These are phyloP conservation scores for Aspergillus ustus DNA, from an alignment of 2,329 filamentous ascomycete species.

Conservation along the genomic window DNA sequence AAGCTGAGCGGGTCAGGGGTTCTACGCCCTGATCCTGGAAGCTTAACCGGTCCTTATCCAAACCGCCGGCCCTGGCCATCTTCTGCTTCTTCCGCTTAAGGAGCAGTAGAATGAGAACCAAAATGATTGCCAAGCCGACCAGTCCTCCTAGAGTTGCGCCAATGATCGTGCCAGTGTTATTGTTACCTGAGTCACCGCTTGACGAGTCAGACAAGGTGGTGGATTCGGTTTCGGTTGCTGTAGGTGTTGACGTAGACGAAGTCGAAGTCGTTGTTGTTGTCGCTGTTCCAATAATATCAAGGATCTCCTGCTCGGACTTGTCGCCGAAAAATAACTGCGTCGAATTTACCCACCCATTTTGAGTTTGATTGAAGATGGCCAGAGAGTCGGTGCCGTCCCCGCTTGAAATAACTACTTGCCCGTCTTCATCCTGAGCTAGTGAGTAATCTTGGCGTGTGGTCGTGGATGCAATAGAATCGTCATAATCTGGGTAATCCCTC, in stretches of 20 bases:
- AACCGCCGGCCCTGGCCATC: slow-evolving; percentile 50
- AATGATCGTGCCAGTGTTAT: slow-evolving; percentile 63
- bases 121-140: slow-evolving; percentile 70
- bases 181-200: slow-evolving; percentile 36
- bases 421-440: slow-evolving; percentile 67
- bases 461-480: slow-evolving; percentile 71
- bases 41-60: slow-evolving; percentile 61
- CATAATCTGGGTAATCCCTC: slow-evolving; percentile 77
- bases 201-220: slow-evolving; percentile 36
- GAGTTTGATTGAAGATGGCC: slow-evolving; percentile 74
- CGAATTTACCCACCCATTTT: slow-evolving; percentile 80
- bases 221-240: slow-evolving; percentile 34
- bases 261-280: slow-evolving; percentile 33
- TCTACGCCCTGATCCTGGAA: slow-evolving; percentile 52
- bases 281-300: slow-evolving; percentile 29
- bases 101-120: slow-evolving; percentile 74
- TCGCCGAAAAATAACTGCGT: slow-evolving; percentile 63
- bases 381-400: slow-evolving; percentile 70
- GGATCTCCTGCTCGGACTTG: slow-evolving; percentile 45
- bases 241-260: slow-evolving; percentile 35
- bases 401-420: slow-evolving; percentile 77
- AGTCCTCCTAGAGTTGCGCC: slow-evolving; percentile 84
- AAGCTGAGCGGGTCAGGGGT: slow-evolving; percentile 46
- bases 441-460: slow-evolving; percentile 70
- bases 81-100: slow-evolving; percentile 65